Evolutionary conservation across 106 monocot species (phyloP).

Genomic region (Allium cepa): DNA sequence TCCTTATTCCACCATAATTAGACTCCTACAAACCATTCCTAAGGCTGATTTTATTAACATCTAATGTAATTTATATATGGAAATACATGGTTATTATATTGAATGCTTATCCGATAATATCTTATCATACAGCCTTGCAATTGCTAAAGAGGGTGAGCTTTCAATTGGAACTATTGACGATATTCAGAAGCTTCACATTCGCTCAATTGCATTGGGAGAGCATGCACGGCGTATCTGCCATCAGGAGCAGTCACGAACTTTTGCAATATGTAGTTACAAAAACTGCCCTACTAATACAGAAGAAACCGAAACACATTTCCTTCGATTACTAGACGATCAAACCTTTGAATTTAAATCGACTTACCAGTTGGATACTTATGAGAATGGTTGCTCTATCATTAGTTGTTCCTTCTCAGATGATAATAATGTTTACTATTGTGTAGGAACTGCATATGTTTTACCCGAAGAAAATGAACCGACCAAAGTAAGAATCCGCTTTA

Average conservation of each 20-base stretch:
- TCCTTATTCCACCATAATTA: too few relatives aligned
- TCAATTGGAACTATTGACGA: conserved; percentile 98
- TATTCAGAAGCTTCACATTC: conserved; percentile 98
- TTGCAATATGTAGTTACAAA: conserved; percentile 74
- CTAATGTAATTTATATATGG: too few relatives aligned
- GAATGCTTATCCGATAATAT: too few relatives aligned
- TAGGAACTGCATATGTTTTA: conserved; percentile 96
- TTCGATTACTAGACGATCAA: conserved; percentile 89
- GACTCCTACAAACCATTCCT: too few relatives aligned
- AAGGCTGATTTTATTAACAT: too few relatives aligned
- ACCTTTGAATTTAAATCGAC: conserved; percentile 84
- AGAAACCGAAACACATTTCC: conserved; percentile 84
- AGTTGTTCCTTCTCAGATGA: conserved; percentile 93
- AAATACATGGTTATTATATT: too few relatives aligned
- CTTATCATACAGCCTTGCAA: conserved; percentile 58
- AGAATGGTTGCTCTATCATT: conserved; percentile 81
- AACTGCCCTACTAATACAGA: conserved; percentile 46
- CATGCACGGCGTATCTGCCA: conserved; percentile 93
- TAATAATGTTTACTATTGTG: conserved; percentile 75
- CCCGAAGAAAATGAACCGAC: conserved; percentile 94
- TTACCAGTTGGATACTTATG: conserved; percentile 78
- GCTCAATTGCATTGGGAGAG: conserved; percentile 84
- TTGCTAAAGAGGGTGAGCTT: conserved; percentile 99
- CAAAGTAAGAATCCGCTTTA: conserved; percentile 40
- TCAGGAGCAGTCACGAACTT: conserved; percentile 89